These are phyloP conservation scores for Didymella segeticola DNA, from an alignment of 2,329 filamentous ascomycete genomes.

Conservation along the genomic window DNA sequence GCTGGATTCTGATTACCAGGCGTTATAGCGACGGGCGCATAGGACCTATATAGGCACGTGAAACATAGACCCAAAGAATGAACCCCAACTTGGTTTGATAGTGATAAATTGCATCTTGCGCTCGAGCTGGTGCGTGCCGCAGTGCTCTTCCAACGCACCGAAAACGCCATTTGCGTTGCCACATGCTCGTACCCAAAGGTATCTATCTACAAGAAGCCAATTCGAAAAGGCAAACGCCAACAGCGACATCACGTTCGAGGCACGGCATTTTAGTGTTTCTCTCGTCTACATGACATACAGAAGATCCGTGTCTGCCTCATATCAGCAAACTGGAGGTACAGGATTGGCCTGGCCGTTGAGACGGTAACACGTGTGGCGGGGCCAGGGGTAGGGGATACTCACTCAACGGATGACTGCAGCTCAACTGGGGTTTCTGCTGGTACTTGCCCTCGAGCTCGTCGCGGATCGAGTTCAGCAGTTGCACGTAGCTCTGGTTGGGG, in stretches of 20 bases:
- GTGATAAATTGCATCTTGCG: neutral
- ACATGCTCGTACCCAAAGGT: constrained; percentile 2
- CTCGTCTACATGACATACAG: constrained; percentile 30
- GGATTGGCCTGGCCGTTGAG: neutral
- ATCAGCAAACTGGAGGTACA: constrained; percentile 7
- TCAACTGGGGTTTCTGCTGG: constrained; percentile 92
- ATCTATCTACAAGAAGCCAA: constrained; percentile 6
- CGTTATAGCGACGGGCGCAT: constrained; percentile 15
- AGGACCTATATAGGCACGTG: constrained; percentile 13
- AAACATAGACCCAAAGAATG: neutral
- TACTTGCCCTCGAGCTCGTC: constrained; percentile 89
- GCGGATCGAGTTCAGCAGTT: constrained; percentile 93
- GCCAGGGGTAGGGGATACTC: constrained; percentile 44
- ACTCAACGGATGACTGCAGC: constrained; percentile 95
- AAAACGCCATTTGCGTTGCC: neutral
- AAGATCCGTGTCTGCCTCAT: constrained; percentile 22
- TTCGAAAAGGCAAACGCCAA: neutral
- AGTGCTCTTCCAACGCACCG: neutral
- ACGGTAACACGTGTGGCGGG: neutral
- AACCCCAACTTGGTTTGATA: neutral
- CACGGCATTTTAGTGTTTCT: no score
- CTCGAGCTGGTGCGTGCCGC: neutral
- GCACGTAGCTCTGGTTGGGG: constrained; percentile 93
- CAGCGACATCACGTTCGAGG: no score
- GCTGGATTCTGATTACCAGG: neutral